phyloP scores from a whole-genome alignment of 805 yeast genomes.

The Zygoascus biomembranicola region DNA sequence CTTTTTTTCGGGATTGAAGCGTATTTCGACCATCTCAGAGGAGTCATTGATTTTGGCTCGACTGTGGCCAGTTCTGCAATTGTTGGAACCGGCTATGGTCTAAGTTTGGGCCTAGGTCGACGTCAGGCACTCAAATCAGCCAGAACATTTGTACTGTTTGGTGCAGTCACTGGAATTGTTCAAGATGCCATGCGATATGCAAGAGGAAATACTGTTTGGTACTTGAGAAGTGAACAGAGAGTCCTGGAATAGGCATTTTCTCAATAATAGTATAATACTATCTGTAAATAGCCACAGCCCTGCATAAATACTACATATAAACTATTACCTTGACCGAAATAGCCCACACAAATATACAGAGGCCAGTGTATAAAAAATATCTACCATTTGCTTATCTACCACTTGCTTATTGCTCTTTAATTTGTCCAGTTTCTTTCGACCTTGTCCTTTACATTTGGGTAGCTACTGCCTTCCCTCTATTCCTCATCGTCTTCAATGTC shows the following conservation, averaged over 20 bases:
- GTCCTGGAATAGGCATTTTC: too few relatives aligned
- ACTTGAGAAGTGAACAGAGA: conserved; percentile 26
- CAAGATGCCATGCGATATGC: conserved; percentile 55
- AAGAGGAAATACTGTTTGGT: conserved; percentile 64
- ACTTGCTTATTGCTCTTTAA: too few relatives aligned
- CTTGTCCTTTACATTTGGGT: too few relatives aligned
- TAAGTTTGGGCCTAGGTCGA: conserved; percentile 27
- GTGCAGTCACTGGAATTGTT: conserved; percentile 50
- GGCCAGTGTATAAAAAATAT: too few relatives aligned
- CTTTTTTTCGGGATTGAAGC: conserved; percentile 57
- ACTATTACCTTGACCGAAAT: too few relatives aligned
- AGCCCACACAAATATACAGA: too few relatives aligned
- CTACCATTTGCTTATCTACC: too few relatives aligned
- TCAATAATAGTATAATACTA: too few relatives aligned
- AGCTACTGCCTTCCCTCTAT: neutral
- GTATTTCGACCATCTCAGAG: conserved; percentile 43
- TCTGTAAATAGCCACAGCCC: too few relatives aligned
- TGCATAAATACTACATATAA: too few relatives aligned
- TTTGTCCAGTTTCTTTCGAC: too few relatives aligned
- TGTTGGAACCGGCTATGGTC: conserved; percentile 46
- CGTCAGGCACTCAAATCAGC: conserved; percentile 27
- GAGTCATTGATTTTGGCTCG: conserved; percentile 50
- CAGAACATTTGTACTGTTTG: conserved; percentile 48
- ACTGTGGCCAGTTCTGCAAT: conserved; percentile 51
- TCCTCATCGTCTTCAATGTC: conserved; percentile 48